Evolutionary conservation across 331 rosid genomes (phyloP).

Genomic region (Rosa hybrid): DNA sequence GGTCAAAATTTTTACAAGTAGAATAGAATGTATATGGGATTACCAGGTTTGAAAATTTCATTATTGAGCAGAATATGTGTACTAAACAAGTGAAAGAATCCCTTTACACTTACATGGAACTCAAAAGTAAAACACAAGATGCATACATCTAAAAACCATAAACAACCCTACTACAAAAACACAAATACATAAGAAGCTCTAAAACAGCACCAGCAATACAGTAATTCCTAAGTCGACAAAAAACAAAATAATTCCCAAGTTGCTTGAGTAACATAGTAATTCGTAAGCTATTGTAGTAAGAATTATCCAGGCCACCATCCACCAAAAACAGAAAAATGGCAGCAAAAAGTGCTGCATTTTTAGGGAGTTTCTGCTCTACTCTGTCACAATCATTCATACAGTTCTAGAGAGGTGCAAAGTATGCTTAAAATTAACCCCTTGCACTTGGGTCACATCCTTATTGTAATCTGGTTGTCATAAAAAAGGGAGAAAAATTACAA

Average conservation of each 20-base stretch:
- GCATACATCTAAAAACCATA: neutral
- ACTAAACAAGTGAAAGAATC: constrained; percentile 9
- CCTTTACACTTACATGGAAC: neutral
- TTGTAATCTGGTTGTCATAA: neutral
- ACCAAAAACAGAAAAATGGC: neutral
- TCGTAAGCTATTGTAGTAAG: neutral
- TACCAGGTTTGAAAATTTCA: neutral
- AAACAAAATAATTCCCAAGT: neutral
- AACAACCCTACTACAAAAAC: neutral
- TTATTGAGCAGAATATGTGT: constrained; percentile 8
- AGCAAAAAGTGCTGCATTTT: neutral
- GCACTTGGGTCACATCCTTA: constrained; percentile 1
- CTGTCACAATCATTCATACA: neutral
- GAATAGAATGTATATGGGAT: neutral
- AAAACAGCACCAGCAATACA: neutral
- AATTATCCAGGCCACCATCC: constrained; percentile 7
- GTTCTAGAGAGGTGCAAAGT: neutral
- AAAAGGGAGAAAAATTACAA: neutral
- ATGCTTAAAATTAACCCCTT: neutral
- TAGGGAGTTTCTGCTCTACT: neutral
- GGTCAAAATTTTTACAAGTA: constrained; percentile 1
- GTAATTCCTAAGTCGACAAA: neutral
- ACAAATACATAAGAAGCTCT: neutral
- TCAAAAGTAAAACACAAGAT: neutral
- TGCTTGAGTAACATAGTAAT: neutral